These are phyloP conservation scores for Calocera viscosa DNA, from an alignment of 768 basidiomycete genomes.

Conservation along the genomic window DNA sequence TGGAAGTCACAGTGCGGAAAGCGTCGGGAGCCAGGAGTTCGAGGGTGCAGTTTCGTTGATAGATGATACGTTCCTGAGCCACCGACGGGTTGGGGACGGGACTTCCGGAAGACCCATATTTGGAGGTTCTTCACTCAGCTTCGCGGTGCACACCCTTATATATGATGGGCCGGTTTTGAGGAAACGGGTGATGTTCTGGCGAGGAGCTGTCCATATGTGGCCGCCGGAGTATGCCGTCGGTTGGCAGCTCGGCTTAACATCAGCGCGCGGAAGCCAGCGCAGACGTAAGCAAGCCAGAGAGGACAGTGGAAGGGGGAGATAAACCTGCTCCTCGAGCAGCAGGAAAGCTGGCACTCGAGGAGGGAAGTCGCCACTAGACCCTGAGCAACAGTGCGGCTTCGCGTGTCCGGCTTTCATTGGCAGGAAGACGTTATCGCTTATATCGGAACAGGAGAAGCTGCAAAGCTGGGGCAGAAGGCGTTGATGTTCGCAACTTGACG, in stretches of 20 bases:
- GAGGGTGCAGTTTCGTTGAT: not conserved
- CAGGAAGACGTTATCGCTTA: not conserved
- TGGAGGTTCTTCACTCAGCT: not conserved
- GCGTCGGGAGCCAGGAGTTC: too few relatives aligned
- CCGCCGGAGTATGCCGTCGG: not conserved
- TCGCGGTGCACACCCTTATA: not conserved
- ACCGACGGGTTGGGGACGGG: not conserved
- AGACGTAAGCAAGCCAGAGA: not conserved
- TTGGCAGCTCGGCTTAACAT: not conserved
- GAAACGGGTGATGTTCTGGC: not conserved
- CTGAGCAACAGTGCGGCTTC: not conserved
- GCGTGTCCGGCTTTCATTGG: not conserved
- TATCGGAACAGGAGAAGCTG: not conserved
- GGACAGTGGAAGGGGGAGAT: not conserved
- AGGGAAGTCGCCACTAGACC: not conserved
- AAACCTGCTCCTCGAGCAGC: not conserved
- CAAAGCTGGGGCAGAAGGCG: slow-evolving; percentile 5
- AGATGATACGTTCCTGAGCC: not conserved
- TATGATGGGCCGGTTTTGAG: not conserved
- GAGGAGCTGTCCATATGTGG: not conserved
- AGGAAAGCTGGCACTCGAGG: not conserved
- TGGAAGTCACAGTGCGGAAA: too few relatives aligned
- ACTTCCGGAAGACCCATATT: slow-evolving; percentile 5
- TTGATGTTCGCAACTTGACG: not conserved
- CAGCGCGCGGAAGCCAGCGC: not conserved